These are phyloP conservation scores for Solanum ossicruentum DNA, from an alignment of 257 asterid species.

Conservation along the genomic window DNA sequence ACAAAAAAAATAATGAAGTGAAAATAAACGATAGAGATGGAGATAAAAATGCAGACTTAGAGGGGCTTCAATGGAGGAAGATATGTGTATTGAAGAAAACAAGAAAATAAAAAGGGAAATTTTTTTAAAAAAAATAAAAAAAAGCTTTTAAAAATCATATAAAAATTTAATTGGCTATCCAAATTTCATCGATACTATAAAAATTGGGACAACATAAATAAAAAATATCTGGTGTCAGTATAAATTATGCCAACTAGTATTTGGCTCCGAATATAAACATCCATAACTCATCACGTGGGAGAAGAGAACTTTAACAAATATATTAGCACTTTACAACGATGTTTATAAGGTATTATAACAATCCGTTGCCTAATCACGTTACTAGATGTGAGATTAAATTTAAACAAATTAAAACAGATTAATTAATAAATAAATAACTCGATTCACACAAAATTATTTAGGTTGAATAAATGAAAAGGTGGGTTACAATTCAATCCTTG, in stretches of 20 bases:
- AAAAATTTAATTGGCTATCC: no score
- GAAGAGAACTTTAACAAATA: not conserved
- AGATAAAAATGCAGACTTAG: no score
- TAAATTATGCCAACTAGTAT: not conserved
- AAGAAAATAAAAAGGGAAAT: no score
- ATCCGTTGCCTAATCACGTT: not conserved
- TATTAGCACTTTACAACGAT: not conserved
- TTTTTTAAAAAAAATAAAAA: no score
- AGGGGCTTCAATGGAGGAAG: no score
- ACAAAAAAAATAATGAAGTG: no score
- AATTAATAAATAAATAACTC: not conserved
- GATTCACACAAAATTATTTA: not conserved
- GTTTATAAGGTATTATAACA: not conserved
- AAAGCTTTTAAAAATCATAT: no score
- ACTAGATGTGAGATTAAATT: not conserved
- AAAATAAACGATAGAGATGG: no score
- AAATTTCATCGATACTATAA: no score
- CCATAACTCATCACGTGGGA: not conserved
- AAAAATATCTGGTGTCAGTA: no score
- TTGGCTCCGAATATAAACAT: not conserved
- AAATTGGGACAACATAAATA: no score
- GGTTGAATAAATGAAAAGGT: not conserved
- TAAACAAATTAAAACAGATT: not conserved
- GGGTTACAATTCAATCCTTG: not conserved
- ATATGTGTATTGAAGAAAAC: no score